Evolutionary conservation across 495 filamentous ascomycete genomes (phyloP).

Genomic region (Thozetella sp.): DNA sequence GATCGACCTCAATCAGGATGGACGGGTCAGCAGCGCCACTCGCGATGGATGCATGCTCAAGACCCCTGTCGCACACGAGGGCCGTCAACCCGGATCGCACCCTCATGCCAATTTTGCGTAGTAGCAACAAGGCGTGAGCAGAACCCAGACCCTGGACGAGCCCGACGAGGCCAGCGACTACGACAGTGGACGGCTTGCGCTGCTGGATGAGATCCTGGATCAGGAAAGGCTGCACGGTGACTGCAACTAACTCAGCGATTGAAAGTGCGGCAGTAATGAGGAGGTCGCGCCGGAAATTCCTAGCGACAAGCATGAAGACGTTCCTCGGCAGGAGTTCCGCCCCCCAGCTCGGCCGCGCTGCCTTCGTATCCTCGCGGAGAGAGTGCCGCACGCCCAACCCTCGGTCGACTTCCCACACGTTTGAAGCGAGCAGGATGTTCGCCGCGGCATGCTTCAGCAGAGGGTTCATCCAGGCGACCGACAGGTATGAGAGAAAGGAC

Average conservation of each 20-base stretch:
- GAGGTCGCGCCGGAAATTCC: neutral
- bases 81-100: neutral
- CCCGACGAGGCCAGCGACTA: neutral
- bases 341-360: neutral
- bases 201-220: neutral
- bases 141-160: neutral
- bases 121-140: neutral
- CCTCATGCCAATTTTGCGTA: neutral
- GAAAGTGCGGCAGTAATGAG: neutral
- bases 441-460: neutral
- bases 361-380: neutral
- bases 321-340: neutral
- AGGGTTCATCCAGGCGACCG: neutral
- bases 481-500: neutral
- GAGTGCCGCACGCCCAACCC: neutral
- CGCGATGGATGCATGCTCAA: neutral
- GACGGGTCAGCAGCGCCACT: neutral
- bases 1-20: slow-evolving; percentile 1
- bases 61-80: neutral
- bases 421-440: neutral
- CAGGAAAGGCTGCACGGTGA: neutral
- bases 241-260: neutral
- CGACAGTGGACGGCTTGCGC: neutral
- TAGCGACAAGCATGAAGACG: neutral
- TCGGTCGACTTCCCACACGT: neutral